Conservation (phyloP, 805 yeast genomes). For the Candida broadrunensis region DNA sequence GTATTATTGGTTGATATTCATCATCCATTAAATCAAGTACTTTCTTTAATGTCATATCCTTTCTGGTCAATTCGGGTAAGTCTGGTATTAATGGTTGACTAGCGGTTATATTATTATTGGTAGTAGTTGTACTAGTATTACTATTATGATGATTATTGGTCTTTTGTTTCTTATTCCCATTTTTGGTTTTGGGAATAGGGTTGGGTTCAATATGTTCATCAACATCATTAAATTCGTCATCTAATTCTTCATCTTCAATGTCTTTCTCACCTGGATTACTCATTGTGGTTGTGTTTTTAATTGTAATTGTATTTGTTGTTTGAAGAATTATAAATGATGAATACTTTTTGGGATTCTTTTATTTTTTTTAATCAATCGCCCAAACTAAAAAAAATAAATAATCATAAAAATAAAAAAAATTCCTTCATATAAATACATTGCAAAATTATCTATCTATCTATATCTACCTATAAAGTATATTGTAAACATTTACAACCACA, state of each 20-base stretch:
- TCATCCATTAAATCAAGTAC: constrained; percentile 81
- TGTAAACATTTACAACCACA: constrained; percentile 76
- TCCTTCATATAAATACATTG: not conserved
- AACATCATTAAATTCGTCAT: constrained; percentile 24
- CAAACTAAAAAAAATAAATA: no score
- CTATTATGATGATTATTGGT: not conserved
- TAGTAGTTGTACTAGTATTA: not conserved
- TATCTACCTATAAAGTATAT: constrained; percentile 4
- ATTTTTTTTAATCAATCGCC: no score
- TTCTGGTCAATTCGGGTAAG: constrained; percentile 66
- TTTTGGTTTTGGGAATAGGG: not conserved
- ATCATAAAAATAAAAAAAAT: no score
- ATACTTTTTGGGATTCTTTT: no score
- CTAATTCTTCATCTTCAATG: constrained; percentile 12
- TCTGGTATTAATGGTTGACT: constrained; percentile 35
- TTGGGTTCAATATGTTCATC: constrained; percentile 8
- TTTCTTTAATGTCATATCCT: constrained; percentile 81
- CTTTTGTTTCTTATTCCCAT: not conserved
- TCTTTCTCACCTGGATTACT: not conserved
- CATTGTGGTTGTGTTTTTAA: no score
- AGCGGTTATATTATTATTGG: constrained; percentile 3
- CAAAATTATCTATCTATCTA: not conserved
- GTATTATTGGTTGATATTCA: constrained; percentile 92
- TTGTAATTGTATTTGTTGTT: no score
- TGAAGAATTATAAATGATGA: no score